phyloP scores from a whole-genome alignment of 192 early-diverging fungal genomes.

The Backusella mclennaniae region DNA sequence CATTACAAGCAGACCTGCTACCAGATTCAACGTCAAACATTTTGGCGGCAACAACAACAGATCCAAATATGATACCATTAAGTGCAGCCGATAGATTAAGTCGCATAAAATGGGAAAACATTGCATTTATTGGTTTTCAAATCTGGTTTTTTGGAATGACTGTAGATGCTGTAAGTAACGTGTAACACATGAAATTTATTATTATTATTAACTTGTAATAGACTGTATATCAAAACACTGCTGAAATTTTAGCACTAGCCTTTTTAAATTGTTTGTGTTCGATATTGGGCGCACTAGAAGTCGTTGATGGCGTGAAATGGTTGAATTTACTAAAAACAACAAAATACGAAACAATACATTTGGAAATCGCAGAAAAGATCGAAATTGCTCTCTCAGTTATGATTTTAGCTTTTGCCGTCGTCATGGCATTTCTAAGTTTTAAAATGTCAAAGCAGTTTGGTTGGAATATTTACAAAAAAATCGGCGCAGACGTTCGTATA shows the following conservation, averaged over 20 bases:
- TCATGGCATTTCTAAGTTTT: slow-evolving; percentile 23
- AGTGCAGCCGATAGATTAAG: slow-evolving; percentile 27
- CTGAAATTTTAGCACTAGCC: slow-evolving; percentile 35
- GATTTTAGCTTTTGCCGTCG: slow-evolving; percentile 28
- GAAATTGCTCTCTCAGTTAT: slow-evolving; percentile 33
- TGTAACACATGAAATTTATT: not conserved
- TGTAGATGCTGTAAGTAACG: slow-evolving; percentile 35
- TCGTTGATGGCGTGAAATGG: slow-evolving; percentile 37
- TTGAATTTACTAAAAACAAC: slow-evolving; percentile 10
- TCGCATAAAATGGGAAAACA: slow-evolving; percentile 44
- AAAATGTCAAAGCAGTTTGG: slow-evolving; percentile 38
- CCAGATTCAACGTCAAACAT: not conserved
- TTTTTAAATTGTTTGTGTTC: slow-evolving; percentile 35
- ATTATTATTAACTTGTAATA: slow-evolving; percentile 12
- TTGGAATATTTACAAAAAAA: slow-evolving; percentile 69
- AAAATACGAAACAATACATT: not conserved
- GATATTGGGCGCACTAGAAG: slow-evolving; percentile 33
- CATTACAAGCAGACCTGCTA: slow-evolving; percentile 15
- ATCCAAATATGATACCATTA: slow-evolving; percentile 8
- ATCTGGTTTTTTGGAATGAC: slow-evolving; percentile 37
- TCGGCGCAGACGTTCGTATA: slow-evolving; percentile 62
- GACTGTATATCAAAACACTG: slow-evolving; percentile 40
- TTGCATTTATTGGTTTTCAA: slow-evolving; percentile 40
- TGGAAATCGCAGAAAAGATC: slow-evolving; percentile 28
- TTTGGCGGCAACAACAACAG: not conserved